Evolutionary conservation across 2,329 filamentous ascomycete species (phyloP), one percentile per base, ranked within the genome.

Genomic region (Rhinocladiella similis): DNA sequence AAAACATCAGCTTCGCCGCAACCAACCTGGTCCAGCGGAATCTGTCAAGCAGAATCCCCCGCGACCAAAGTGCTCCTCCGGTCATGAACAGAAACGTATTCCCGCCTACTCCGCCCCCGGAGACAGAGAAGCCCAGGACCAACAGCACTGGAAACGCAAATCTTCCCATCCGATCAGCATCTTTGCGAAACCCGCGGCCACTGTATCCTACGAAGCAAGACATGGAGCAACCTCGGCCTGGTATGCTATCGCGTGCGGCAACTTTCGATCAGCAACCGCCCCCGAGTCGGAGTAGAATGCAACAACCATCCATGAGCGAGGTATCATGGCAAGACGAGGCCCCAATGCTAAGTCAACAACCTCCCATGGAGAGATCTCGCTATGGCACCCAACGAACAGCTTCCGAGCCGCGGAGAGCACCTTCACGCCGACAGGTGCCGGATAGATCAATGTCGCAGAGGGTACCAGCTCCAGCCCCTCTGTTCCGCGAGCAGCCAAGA

Each of bases 71-170:
- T 16, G 91, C 94, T 69, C 90, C 91, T 7, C 90, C 90, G 0
- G 61, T 60, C 16, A 78, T 85, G 62, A 84, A 83, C 69, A 86
- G 91, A 66, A 90, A 89, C 66, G 83, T 93, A 61, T 97, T 97
- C 77, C 94, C 94, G 16, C 94, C 94, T n/a, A 97, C 94, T n/a
- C 94, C 94, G 39, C 94, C 94, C 5, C 94, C 94, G 5, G 94
- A 99, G 77, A 83, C 84, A 60, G 91, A 97, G 64, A 88, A 87
- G 67, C 73, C 65, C 13, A 57, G 59, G 9, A 36, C 48, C 9
- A 47, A 56, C 50, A 65, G 62, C 42, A 60, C 59, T 25, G 61
- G 55, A 38, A 57, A 60, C 63, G 60, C 59, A 57, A 73, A 66
- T 65, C 72, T 67, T 58, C 76, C 68, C 70, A 73, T 67, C 63